Percentiles rank a stretch among this genome's conserved stretches.
Evolutionary conservation across 495 filamentous ascomycete species (phyloP).

Genomic region (Cairneyella variabilis): DNA sequence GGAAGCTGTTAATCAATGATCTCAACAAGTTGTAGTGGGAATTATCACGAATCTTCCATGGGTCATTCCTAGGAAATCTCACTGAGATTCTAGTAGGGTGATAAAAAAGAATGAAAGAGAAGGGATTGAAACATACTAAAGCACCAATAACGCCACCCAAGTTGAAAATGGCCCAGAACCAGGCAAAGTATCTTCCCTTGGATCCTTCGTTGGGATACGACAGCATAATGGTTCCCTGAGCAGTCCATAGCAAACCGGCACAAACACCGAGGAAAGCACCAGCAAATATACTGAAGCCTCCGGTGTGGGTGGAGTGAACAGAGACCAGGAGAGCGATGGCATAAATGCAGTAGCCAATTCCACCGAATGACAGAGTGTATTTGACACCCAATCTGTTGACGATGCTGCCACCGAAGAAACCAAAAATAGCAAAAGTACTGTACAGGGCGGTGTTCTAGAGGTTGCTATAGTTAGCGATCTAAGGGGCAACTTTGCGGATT

Average conservation of each 20-base stretch:
- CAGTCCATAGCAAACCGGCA: constrained; percentile 84
- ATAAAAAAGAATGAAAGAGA: constrained; percentile 3
- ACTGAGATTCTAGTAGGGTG: neutral
- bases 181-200: constrained; percentile 82
- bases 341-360: constrained; percentile 85
- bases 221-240: constrained; percentile 93
- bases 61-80: no score
- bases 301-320: constrained; percentile 73
- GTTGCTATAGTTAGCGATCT: constrained; percentile 72
- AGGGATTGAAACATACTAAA: constrained; percentile 4
- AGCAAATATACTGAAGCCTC: constrained; percentile 72
- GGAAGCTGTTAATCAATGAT: constrained; percentile 1
- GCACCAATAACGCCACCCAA: constrained; percentile 83
- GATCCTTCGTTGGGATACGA: constrained; percentile 74
- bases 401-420: constrained; percentile 80
- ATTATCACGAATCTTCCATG: no score
- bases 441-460: constrained; percentile 58
- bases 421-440: constrained; percentile 79
- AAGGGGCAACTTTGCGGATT: no score
- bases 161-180: constrained; percentile 95
- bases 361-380: constrained; percentile 70
- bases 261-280: constrained; percentile 69
- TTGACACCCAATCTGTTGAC: constrained; percentile 73
- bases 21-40: no score
- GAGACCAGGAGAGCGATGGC: constrained; percentile 73